These are phyloP conservation scores for Petunia axillaris DNA, from an alignment of 257 asterid species.

Conservation along the genomic window DNA sequence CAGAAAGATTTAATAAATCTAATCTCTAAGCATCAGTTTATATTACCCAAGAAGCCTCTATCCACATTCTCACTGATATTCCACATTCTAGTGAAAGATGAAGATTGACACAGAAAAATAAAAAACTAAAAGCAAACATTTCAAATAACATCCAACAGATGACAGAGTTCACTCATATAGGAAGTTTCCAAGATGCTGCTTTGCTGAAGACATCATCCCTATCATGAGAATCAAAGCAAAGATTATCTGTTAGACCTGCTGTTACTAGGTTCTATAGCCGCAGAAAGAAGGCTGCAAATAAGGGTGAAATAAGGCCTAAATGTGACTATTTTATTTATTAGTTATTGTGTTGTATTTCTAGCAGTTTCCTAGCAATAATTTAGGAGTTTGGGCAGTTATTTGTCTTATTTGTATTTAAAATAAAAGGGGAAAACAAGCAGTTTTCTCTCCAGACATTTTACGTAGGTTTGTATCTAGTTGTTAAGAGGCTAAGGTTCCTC, in stretches of 20 bases:
- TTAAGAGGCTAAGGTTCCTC: too few species aligned
- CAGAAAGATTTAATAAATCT: neutral
- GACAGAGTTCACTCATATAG: neutral
- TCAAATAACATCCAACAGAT: neutral
- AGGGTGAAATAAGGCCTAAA: too few species aligned
- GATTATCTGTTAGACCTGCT: neutral
- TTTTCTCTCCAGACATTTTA: too few species aligned
- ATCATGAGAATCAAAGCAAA: neutral
- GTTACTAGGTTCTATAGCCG: too few species aligned
- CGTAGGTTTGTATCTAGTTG: too few species aligned
- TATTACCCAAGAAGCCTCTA: slow-evolving; percentile 3
- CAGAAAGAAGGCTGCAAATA: too few species aligned
- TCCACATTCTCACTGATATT: neutral
- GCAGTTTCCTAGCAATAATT: too few species aligned
- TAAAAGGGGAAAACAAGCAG: too few species aligned
- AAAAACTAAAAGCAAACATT: neutral
- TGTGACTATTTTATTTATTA: too few species aligned
- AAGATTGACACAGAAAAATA: neutral
- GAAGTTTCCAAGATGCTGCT: neutral
- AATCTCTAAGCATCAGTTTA: neutral
- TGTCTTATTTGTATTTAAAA: too few species aligned
- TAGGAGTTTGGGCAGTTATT: too few species aligned
- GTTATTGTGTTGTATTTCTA: too few species aligned
- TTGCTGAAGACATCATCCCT: neutral
- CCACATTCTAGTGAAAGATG: slow-evolving; percentile 2